Conservation (phyloP, 164 flowering plant species). For the Protea cynaroides region DNA sequence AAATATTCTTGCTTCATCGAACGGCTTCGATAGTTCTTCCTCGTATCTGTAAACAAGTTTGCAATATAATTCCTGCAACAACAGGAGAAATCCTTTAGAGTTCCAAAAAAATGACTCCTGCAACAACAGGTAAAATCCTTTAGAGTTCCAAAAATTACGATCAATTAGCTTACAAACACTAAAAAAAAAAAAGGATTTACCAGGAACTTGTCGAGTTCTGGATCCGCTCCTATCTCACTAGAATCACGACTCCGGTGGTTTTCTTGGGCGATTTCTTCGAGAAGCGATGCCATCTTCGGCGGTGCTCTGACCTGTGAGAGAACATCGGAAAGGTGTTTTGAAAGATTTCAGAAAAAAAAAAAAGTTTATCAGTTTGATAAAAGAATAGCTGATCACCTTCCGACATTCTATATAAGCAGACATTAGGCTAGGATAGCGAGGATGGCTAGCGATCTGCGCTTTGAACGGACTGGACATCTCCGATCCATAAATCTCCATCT, state of each 20-base stretch:
- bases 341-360: neutral
- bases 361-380: neutral
- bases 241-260: constrained; percentile 3
- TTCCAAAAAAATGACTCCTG: no score
- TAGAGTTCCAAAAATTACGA: neutral
- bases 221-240: constrained; percentile 39
- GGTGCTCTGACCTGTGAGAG: constrained; percentile 49
- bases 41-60: constrained; percentile 27
- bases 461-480: constrained; percentile 37
- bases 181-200: constrained; percentile 17
- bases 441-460: constrained; percentile 50
- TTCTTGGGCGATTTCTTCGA: constrained; percentile 39
- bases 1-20: constrained; percentile 35
- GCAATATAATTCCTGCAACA: constrained; percentile 34
- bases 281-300: constrained; percentile 35
- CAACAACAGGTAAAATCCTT: neutral
- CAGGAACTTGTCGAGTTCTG: constrained; percentile 60
- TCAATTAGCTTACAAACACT: neutral
- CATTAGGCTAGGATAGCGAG: constrained; percentile 40
- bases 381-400: constrained; percentile 26
- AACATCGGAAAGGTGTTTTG: neutral
- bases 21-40: constrained; percentile 33
- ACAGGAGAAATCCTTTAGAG: no score
- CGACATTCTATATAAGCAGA: constrained; percentile 47
- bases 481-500: constrained; percentile 12